Evolutionary conservation across 805 yeast genomes (phyloP).

Genomic region (Candida sanyiensis): DNA sequence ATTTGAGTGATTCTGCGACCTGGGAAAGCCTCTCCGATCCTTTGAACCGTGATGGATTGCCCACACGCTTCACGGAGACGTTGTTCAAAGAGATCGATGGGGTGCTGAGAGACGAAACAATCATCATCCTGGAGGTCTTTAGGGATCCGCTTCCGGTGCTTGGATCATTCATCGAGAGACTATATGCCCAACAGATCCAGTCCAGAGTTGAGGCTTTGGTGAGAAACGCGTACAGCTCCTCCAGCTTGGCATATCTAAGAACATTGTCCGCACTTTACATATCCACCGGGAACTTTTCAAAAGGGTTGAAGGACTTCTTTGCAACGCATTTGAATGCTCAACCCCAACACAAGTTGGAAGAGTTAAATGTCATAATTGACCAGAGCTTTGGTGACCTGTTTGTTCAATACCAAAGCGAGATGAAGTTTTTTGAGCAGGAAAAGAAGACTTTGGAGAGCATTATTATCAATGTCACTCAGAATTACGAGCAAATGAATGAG

Average conservation of each 20-base stretch:
- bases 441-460: conserved; percentile 53
- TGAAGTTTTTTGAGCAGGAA: conserved; percentile 65
- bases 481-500: conserved; percentile 29
- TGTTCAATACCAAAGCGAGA: conserved; percentile 58
- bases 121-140: conserved; percentile 69
- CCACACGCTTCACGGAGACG: conserved; percentile 47
- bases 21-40: conserved; percentile 66
- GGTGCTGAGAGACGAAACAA: conserved; percentile 66
- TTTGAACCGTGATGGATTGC: conserved; percentile 38
- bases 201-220: conserved; percentile 52
- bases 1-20: conserved; percentile 37
- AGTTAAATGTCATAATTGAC: conserved; percentile 50
- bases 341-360: conserved; percentile 32
- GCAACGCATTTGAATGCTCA: conserved; percentile 36
- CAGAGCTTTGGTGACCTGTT: conserved; percentile 71
- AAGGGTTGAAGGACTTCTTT: conserved; percentile 59
- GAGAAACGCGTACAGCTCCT: conserved; percentile 54
- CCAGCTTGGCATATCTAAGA: conserved; percentile 70
- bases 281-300: conserved; percentile 52
- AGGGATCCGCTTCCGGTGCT: conserved; percentile 60
- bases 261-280: conserved; percentile 63
- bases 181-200: conserved; percentile 67
- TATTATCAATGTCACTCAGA: conserved; percentile 28
- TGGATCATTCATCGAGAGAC: conserved; percentile 63
- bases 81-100: conserved; percentile 52